Percentiles rank a stretch among this genome's conserved stretches.
phyloP scores from a whole-genome alignment of 805 yeast species.

The Lipomyces starkeyi region DNA sequence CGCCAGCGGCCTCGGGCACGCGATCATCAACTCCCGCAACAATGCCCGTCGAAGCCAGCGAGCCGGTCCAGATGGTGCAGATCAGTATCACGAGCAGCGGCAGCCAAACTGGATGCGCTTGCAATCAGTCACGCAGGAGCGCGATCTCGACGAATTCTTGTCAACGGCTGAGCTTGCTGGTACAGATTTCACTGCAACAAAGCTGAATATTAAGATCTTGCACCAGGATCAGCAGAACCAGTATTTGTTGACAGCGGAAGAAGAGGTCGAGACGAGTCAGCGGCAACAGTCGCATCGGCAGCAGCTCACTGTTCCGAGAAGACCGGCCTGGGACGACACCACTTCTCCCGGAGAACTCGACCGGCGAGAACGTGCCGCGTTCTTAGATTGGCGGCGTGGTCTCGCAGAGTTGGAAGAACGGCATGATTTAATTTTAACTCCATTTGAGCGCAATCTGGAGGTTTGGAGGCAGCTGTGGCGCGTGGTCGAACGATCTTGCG shows the following conservation, averaged over 20 bases:
- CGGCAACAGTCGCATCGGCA: slow-evolving; percentile 60
- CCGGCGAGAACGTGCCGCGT: slow-evolving; percentile 85
- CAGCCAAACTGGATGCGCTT: slow-evolving; percentile 86
- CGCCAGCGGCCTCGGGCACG: slow-evolving; percentile 36
- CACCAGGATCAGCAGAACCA: slow-evolving; percentile 64
- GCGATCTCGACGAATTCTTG: slow-evolving; percentile 90
- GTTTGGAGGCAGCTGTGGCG: slow-evolving; percentile 99
- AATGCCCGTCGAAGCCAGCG: slow-evolving; percentile 22
- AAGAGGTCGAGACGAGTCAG: slow-evolving; percentile 60
- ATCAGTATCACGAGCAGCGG: slow-evolving; percentile 5
- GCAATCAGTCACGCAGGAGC: slow-evolving; percentile 93
- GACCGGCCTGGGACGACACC: slow-evolving; percentile 82
- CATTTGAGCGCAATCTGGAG: slow-evolving; percentile 95
- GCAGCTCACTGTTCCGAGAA: slow-evolving; percentile 84
- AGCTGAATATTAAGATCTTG: slow-evolving; percentile 81
- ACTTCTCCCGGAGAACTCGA: slow-evolving; percentile 81
- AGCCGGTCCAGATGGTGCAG: slow-evolving; percentile 22
- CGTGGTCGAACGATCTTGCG: slow-evolving; percentile 92
- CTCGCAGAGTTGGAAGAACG: slow-evolving; percentile 84
- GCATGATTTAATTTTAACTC: slow-evolving; percentile 86
- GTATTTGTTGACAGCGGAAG: slow-evolving; percentile 65
- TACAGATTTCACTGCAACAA: slow-evolving; percentile 94
- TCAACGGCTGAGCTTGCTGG: slow-evolving; percentile 95
- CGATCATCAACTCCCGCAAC: slow-evolving; percentile 34
- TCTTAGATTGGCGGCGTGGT: slow-evolving; percentile 91